phyloP scores from a whole-genome alignment of 2,329 filamentous ascomycete species.

The Diaporthe helianthi region DNA sequence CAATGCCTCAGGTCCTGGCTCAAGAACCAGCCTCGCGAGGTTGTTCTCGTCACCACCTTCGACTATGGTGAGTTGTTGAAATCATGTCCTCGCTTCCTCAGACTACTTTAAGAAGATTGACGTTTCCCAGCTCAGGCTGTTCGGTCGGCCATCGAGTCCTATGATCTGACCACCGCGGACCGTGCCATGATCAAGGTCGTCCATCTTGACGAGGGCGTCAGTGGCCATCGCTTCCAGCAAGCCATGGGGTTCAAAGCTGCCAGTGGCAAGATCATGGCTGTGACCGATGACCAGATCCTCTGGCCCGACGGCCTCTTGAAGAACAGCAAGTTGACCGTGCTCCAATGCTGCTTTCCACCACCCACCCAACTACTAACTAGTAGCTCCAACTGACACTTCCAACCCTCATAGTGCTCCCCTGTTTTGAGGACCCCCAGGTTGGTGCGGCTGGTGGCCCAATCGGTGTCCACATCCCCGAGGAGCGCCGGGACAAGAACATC shows the following conservation, averaged over 20 bases:
- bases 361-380: too few species aligned
- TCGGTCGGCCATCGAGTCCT: neutral
- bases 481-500: neutral
- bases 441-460: constrained; percentile 23
- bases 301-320: neutral
- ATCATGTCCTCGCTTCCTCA: too few species aligned
- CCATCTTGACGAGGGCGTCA: constrained; percentile 8
- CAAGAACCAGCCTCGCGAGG: constrained; percentile 6
- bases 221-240: constrained; percentile 21
- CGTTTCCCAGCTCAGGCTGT: neutral
- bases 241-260: constrained; percentile 13
- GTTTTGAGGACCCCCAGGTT: constrained; percentile 18
- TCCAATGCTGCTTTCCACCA: too few species aligned
- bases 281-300: constrained; percentile 28
- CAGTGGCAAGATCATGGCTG: constrained; percentile 22
- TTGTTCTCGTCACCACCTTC: constrained; percentile 9
- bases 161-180: neutral
- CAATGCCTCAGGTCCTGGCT: constrained; percentile 16
- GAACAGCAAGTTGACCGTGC: neutral
- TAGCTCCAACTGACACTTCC: neutral
- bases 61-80: neutral
- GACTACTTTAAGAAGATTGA: neutral
- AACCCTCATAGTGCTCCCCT: neutral
- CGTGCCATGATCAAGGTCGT: constrained; percentile 16
- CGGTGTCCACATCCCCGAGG: neutral